Evolutionary conservation across 768 basidiomycete genomes (phyloP).

Genomic region (Crucibulum laeve): DNA sequence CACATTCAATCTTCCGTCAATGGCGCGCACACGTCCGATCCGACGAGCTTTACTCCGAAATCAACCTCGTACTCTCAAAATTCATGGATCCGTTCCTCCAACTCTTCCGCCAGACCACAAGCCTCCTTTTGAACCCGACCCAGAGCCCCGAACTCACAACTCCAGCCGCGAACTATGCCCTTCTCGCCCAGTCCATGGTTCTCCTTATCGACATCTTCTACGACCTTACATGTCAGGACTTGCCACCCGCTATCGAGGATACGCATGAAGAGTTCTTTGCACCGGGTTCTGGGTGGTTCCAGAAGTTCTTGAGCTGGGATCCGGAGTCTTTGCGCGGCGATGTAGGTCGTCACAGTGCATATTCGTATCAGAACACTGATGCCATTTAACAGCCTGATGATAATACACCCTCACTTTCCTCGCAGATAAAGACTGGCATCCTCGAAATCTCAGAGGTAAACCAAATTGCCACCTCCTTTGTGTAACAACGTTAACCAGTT

Average conservation of each 20-base stretch:
- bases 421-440: slow-evolving; percentile 84
- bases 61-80: slow-evolving; percentile 83
- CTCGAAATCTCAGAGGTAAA: slow-evolving; percentile 87
- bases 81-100: slow-evolving; percentile 84
- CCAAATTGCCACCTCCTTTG: slow-evolving; percentile 7
- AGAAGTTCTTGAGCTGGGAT: slow-evolving; percentile 80
- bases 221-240: slow-evolving; percentile 92
- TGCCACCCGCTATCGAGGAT: slow-evolving; percentile 94
- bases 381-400: slow-evolving; percentile 62
- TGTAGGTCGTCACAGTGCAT: slow-evolving; percentile 38
- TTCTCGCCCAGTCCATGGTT: slow-evolving; percentile 70
- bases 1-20: slow-evolving; percentile 91
- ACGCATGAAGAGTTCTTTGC: slow-evolving; percentile 80
- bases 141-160: slow-evolving; percentile 28
- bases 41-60: slow-evolving; percentile 81
- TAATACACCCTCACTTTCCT: slow-evolving; percentile 76
- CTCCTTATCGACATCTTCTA: slow-evolving; percentile 85
- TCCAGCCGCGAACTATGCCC: slow-evolving; percentile 34
- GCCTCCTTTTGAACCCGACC: slow-evolving; percentile 40
- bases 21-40: slow-evolving; percentile 92
- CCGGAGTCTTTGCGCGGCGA: slow-evolving; percentile 63
- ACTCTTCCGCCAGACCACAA: slow-evolving; percentile 69
- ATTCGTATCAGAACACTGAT: slow-evolving; percentile 5
- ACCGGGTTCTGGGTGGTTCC: slow-evolving; percentile 64
- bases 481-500: background rate